Percentiles rank a stretch among this genome's conserved stretches.
Conservation (phyloP, 1,139 yeast species). For the Scheffersomyces titani region DNA sequence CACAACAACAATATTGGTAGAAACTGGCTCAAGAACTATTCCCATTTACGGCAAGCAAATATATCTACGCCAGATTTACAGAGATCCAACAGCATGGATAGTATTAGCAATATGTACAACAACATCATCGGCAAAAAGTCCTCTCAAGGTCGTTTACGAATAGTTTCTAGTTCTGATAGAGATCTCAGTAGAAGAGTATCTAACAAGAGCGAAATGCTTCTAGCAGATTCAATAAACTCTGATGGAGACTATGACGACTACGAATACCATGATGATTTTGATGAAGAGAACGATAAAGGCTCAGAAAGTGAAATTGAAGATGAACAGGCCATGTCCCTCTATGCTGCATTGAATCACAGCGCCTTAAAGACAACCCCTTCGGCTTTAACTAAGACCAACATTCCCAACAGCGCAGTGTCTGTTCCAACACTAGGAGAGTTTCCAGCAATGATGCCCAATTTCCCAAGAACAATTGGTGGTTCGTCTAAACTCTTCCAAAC, state of each 20-base stretch:
- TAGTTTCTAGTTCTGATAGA: constrained; percentile 17
- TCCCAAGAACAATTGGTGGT: constrained; percentile 22
- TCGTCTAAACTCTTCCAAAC: constrained; percentile 12
- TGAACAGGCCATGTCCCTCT: constrained; percentile 54
- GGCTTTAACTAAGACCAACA: constrained; percentile 20
- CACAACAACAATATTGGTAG: constrained; percentile 8
- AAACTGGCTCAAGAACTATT: constrained; percentile 29
- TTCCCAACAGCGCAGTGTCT: constrained; percentile 18
- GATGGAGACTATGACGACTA: constrained; percentile 10
- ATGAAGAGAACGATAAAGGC: constrained; percentile 21
- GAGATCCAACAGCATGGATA: constrained; percentile 22
- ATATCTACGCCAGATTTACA: constrained; percentile 18
- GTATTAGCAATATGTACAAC: constrained; percentile 18
- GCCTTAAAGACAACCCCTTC: constrained; percentile 16
- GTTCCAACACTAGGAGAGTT: constrained; percentile 51
- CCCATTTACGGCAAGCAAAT: constrained; percentile 19
- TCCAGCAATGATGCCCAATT: constrained; percentile 37
- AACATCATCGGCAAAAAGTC: constrained; percentile 20
- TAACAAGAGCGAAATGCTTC: constrained; percentile 1
- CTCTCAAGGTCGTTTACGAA: constrained; percentile 16
- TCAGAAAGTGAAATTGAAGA: constrained; percentile 50
- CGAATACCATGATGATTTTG: constrained; percentile 5
- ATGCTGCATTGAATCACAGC: constrained; percentile 39
- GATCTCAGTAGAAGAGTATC: constrained; percentile 8
- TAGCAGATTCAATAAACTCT: constrained; percentile 6